Base-by-base conservation (phyloP, 257 asterid species). In the Solanum okadae region DNA sequence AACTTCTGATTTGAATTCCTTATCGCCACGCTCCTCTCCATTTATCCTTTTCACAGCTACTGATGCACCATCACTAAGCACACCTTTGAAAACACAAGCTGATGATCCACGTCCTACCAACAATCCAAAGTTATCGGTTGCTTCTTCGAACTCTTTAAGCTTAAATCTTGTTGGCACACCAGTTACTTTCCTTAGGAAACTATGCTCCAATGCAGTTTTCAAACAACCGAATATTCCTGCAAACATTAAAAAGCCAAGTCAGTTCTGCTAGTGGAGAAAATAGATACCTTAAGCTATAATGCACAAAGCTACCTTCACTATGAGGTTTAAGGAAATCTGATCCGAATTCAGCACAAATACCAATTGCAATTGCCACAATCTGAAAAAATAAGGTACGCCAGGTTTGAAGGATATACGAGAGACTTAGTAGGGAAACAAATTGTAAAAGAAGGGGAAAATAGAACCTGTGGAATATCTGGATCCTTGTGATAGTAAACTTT, bases 41-140 rank as follows among this genome's bases (percentile, higher is more conserved):
- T 93, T 93, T 6, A 96, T 93, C 91, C 95, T 89, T 77, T 96
- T 96, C 34, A 96, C 97, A 0, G 98, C 98, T 3, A 93, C 94
- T 5, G 92, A 84, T 2, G 94, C 91, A 2, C 98, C 98, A 84
- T 96, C 97, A 88, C 10, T 81, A 7, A 95, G 91, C 27, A 94
- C 78, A 4, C 98, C 98, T 81, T 91, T 94, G 90, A 89, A 96
- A 6, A 96, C 98, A 11, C 90, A 89, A 25, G 95, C 98, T 0
- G 97, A 94, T 5, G 93, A 93, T 13, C 98, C 98, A 1, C 95
- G 93, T 42, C 98, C 98, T 4, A 96, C 27, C 7, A 91, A 76
- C 1, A 92, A 68, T 3, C 91, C 90, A 87, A 94, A 96, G 4
- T 95, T 96, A 87, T 95, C 94, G 0, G 98, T 95, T 2, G 98